phyloP scores from a whole-genome alignment of 2,329 filamentous ascomycete species.

The Diaporthe destruens region DNA sequence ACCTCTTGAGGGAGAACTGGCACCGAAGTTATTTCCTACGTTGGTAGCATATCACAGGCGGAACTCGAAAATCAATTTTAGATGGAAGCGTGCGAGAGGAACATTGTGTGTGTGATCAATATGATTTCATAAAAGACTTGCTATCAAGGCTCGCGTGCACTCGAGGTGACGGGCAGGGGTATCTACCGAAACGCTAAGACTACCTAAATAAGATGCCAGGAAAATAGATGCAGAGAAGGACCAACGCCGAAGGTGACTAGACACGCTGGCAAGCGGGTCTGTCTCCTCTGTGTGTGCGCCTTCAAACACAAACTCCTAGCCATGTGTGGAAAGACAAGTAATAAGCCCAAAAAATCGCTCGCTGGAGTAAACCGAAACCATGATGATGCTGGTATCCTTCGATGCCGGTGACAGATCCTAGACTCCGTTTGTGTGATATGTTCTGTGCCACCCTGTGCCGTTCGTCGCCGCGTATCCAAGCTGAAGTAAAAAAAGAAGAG shows the following conservation, averaged over 20 bases:
- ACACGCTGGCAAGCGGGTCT: background rate
- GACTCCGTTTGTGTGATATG: background rate
- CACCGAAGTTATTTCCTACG: background rate
- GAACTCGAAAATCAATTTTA: background rate
- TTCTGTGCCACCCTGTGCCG: constrained; percentile 19
- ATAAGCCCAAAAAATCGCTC: constrained; percentile 2
- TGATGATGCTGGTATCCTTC: background rate
- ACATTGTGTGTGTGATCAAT: background rate
- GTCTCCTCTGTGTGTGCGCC: constrained; percentile 34
- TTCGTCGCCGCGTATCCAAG: constrained; percentile 18
- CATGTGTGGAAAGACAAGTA: constrained; percentile 9
- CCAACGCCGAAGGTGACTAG: constrained; percentile 26
- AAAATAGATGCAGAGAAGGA: constrained; percentile 27
- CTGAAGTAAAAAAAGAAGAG: background rate
- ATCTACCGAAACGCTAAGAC: constrained; percentile 34
- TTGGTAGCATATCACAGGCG: constrained; percentile 5
- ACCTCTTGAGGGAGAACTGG: background rate
- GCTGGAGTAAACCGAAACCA: constrained; percentile 20
- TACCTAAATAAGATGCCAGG: constrained; percentile 33
- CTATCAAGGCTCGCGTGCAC: constrained; percentile 30
- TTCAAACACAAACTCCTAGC: constrained; percentile 33
- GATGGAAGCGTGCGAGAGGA: background rate
- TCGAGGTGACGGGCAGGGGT: constrained; percentile 36
- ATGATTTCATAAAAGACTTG: constrained; percentile 17
- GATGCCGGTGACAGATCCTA: constrained; percentile 22